Evolutionary conservation across 257 asterid species (phyloP).

Genomic region (Solanum paucissectum): DNA sequence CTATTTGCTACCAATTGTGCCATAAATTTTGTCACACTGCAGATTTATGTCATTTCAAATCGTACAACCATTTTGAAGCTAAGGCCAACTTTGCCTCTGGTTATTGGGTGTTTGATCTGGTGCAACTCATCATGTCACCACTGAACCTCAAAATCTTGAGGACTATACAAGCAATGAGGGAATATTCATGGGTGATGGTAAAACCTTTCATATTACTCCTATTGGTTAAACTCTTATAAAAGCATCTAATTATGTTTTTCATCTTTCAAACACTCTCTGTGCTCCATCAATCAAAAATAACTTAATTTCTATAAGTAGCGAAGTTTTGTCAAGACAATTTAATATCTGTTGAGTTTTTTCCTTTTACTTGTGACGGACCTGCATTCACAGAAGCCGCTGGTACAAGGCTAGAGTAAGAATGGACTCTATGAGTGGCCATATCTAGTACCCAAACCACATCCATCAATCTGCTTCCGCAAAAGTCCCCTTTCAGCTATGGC

Average conservation of each 20-base stretch:
- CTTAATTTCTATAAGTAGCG: accelerated
- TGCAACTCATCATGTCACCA: background rate
- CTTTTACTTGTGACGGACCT: background rate
- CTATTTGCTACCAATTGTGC: too few relatives aligned
- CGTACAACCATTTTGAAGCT: background rate
- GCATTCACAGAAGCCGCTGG: background rate
- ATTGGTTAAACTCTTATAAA: background rate
- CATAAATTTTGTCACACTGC: too few relatives aligned
- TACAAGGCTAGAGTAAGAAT: accelerated
- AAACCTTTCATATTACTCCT: background rate
- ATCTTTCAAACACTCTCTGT: background rate
- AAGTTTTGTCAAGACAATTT: background rate
- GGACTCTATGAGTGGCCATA: background rate
- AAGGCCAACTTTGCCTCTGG: background rate
- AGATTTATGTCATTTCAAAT: background rate
- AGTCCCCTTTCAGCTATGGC: too few relatives aligned
- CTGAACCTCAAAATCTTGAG: background rate
- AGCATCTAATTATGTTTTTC: background rate
- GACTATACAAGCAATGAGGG: background rate
- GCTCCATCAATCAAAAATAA: background rate
- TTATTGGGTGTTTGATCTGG: background rate
- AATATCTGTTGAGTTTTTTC: background rate
- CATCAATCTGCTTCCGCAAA: too few relatives aligned
- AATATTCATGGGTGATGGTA: background rate
- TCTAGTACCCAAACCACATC: too few relatives aligned